These are phyloP conservation scores for Cytospora chrysosperma DNA, from an alignment of 2,329 filamentous ascomycete species.

Conservation along the genomic window DNA sequence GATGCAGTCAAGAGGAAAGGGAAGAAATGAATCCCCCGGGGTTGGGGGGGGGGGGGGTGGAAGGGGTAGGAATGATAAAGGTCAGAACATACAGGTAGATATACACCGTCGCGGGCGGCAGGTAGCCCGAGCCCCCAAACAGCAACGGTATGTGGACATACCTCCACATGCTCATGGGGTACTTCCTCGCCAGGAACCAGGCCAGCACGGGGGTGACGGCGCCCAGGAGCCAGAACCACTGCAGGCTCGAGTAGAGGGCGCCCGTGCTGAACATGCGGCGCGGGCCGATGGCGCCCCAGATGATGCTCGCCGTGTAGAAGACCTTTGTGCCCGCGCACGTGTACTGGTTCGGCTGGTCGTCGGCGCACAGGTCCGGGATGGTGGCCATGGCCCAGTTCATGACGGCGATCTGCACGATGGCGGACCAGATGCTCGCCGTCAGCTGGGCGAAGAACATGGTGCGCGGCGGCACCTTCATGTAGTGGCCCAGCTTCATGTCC, in stretches of 20 bases:
- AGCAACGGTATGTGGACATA: conserved; percentile 69
- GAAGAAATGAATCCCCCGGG: no score
- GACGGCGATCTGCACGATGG: conserved; percentile 61
- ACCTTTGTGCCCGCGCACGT: conserved; percentile 55
- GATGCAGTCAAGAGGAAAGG: no score
- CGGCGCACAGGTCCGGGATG: conserved; percentile 62
- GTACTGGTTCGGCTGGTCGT: conserved; percentile 54
- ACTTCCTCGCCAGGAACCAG: conserved; percentile 61
- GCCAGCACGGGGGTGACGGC: conserved; percentile 61
- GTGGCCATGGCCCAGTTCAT: conserved; percentile 64
- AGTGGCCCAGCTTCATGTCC: conserved; percentile 67
- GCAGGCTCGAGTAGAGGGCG: conserved; percentile 61
- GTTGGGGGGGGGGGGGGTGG: no score
- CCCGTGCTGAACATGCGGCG: conserved; percentile 64
- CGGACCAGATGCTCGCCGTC: conserved; percentile 59
- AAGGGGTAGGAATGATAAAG: no score
- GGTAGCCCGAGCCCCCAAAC: conserved; percentile 61
- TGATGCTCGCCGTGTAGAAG: conserved; percentile 67
- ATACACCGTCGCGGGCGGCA: conserved; percentile 69
- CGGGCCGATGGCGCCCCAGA: conserved; percentile 74
- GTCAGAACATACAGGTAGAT: conserved; percentile 57
- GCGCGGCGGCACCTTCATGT: conserved; percentile 65
- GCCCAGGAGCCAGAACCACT: conserved; percentile 72
- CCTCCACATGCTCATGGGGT: conserved; percentile 59
- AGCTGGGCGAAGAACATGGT: conserved; percentile 61